Evolutionary conservation across 257 asterid genomes (phyloP).

Genomic region (Pogostemon cablin): DNA sequence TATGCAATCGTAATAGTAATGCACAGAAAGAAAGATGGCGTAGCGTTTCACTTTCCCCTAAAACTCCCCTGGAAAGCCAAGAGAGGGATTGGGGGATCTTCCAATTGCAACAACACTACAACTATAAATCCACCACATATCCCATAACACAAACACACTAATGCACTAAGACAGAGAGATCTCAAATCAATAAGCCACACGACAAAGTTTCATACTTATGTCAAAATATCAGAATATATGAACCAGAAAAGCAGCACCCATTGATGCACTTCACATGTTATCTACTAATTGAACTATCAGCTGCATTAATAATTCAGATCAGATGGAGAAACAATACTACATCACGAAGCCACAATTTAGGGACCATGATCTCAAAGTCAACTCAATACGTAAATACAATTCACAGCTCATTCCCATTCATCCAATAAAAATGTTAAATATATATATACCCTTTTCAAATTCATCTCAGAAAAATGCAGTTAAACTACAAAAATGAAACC

Average conservation of each 20-base stretch:
- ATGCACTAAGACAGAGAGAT: slow-evolving; percentile 21
- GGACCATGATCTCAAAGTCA: slow-evolving; percentile 14
- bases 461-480: slow-evolving; percentile 27
- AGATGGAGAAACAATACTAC: slow-evolving; percentile 29
- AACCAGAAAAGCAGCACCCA: slow-evolving; percentile 9
- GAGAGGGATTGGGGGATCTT: neutral
- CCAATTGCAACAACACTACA: neutral
- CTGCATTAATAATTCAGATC: slow-evolving; percentile 22
- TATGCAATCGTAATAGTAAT: neutral
- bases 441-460: neutral
- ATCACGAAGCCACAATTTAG: slow-evolving; percentile 22
- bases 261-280: slow-evolving; percentile 16
- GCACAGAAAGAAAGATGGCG: too few species aligned
- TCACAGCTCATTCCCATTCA: slow-evolving; percentile 28
- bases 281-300: slow-evolving; percentile 7
- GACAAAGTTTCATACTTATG: slow-evolving; percentile 3
- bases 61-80: too few species aligned
- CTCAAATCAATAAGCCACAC: slow-evolving; percentile 23
- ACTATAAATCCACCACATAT: neutral
- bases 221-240: neutral
- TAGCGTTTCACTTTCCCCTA: too few species aligned
- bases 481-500: neutral
- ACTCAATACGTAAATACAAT: neutral
- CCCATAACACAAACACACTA: neutral
- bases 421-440: slow-evolving; percentile 25